Base-by-base conservation (phyloP, 345 rosid species). In the Eucalyptus sp. region DNA sequence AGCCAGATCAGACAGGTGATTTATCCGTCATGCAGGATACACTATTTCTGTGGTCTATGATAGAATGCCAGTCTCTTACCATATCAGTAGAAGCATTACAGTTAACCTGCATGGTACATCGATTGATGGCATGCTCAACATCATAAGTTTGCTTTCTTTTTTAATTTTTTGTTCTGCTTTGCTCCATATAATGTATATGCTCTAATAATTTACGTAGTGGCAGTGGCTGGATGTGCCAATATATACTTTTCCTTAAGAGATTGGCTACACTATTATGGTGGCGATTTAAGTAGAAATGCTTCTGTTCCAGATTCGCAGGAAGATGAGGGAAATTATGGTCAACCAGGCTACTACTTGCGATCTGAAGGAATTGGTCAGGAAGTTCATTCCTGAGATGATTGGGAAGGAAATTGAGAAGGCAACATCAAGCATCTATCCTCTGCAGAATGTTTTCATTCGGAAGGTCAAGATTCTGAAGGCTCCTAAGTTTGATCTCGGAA, bases 401-500 rank as follows among this genome's bases (percentile, higher is more conserved):
- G 99, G 99, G 2, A 95, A 91, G 79, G 99, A 97, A 90, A 97
- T 97, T 90, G 99, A 94, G 90, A 97, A 96, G 93, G 97, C 96
- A 56, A 97, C 99, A 22, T 89, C 91, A 1, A 87, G 95, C 88
- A 96, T 96, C 89, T 97, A 96, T 91, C 99, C 99, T 1, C 93
- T 96, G 88, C 99, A 97, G 90, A 96, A 97, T 27, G 99, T 97
- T 41, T 97, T 92, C 93, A 96, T 98, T 81, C 93, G 99, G 44
- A 98, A 98, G 92, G 99, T 98, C 88, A 98, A 98, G 92, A 97
- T 98, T 90, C 93, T 98, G 87, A 98, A 98, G 87, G 95, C 99
- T 79, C 99, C 99, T 46, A 98, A 98, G 90, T 98, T 98, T 68
- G 99, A 98, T 90, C 97, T 98, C 6, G 99, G 99, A 89, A 98